Percentiles rank a stretch among this genome's conserved stretches.
These are phyloP conservation scores for Plectosphaerella plurivora DNA, from an alignment of 2,329 filamentous ascomycete genomes.

Conservation along the genomic window DNA sequence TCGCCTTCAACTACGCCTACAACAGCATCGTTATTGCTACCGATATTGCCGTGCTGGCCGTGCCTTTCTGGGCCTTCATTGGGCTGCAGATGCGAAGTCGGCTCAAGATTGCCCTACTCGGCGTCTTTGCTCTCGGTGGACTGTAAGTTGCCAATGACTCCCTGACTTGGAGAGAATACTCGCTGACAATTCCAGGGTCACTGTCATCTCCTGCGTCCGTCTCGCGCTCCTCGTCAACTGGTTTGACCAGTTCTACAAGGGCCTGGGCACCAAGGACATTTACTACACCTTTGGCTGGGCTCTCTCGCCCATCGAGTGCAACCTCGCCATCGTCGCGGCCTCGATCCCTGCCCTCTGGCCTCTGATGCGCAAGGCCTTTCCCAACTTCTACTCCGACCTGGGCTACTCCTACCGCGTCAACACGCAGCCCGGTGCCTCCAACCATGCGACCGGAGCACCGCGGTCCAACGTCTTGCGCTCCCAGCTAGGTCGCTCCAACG, in stretches of 20 bases:
- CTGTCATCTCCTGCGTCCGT: constrained; percentile 20
- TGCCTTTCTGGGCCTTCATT: constrained; percentile 36
- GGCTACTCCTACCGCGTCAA: constrained; percentile 9
- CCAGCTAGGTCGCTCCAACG: constrained; percentile 7
- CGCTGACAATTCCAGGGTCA: constrained; percentile 12
- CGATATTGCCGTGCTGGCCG: constrained; percentile 25
- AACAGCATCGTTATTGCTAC: constrained; percentile 14
- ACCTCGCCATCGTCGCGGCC: constrained; percentile 32
- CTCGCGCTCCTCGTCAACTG: constrained; percentile 18
- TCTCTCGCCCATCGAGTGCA: constrained; percentile 27
- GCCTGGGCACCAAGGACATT: constrained; percentile 13
- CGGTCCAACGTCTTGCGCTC: not conserved
- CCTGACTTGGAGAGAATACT: not conserved
- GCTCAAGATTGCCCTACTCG: constrained; percentile 31
- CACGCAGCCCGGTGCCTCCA: not conserved
- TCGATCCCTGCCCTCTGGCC: constrained; percentile 32
- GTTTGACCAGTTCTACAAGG: constrained; percentile 14
- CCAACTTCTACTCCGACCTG: constrained; percentile 15
- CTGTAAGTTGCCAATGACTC: constrained; percentile 21
- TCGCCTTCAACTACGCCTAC: constrained; percentile 22
- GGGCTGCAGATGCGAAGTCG: constrained; percentile 31
- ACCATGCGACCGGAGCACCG: not conserved
- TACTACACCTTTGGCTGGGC: constrained; percentile 24
- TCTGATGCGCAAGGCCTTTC: constrained; percentile 23
- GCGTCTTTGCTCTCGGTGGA: constrained; percentile 32